Evolutionary conservation across 1,139 yeast species (phyloP), one percentile per base, ranked within the genome.

Genomic region (Candida sp.): DNA sequence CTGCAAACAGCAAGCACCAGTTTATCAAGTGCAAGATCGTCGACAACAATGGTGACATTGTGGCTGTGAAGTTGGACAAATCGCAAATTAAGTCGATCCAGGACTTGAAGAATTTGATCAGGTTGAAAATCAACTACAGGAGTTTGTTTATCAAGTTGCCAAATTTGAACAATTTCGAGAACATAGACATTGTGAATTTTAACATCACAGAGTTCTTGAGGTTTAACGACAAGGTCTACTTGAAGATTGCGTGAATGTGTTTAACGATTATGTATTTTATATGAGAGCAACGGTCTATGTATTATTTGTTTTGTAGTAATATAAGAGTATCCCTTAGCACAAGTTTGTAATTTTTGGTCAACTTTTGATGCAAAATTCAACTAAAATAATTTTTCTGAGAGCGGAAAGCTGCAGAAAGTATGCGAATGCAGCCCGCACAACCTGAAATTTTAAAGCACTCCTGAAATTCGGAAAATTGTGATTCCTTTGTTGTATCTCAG

Each of bases 141-240:
- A 66, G 66, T 42, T 61, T 74, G 46, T 67, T 59, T 48, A 67
- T 73, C 40, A 63, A 65, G 46, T 55, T 69, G 42, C 70, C 72
- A 1, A 61, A 63, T 47, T 54, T 55, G 46, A 63, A 62, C 5
- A 58, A 56, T 40, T 70, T 58, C 53, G 68, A 66, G 43, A 62
- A 63, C 40, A 63, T 72, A 23, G 76, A 72, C 47, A 56, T 56
- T n/a, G 56, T 66, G 17, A 59, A 59, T 22, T 60, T 67, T 38
- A 65, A 67, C 42, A 54, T 66, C 42, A 43, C 49, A 12, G 71
- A 66, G 49, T 69, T 56, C 55, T 59, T 65, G 50, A 53, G 54
- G 37, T 55, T 55, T 42, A 54, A 55, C 48, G 54, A 54, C 48
- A 52, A 50, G 32, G 52, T 54, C 3, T 44, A 48, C 17, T 47